Conservation (phyloP, 179 eudicot species). For the Dionaea muscipula region DNA sequence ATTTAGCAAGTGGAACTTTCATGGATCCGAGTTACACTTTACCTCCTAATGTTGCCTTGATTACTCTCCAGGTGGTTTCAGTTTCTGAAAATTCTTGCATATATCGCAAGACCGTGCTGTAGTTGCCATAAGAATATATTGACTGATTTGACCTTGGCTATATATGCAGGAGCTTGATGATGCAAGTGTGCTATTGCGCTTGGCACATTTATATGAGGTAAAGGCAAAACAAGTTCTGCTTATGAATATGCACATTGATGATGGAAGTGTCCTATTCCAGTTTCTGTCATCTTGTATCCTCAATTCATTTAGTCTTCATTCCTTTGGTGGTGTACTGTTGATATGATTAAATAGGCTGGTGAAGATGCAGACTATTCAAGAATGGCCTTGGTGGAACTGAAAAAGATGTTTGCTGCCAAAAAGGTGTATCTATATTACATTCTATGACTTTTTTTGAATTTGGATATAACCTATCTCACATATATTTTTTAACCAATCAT, state of each 20-base stretch:
- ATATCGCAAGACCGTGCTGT: background rate
- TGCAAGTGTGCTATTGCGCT: conserved; percentile 59
- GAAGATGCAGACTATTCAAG: conserved; percentile 59
- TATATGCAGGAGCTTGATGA: conserved; percentile 70
- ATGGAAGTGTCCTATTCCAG: too few species aligned
- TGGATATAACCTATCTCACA: too few species aligned
- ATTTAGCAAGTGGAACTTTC: conserved; percentile 27
- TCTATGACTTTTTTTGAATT: too few species aligned
- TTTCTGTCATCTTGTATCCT: too few species aligned
- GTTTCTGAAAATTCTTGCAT: background rate
- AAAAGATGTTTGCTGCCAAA: conserved; percentile 58
- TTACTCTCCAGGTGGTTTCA: conserved; percentile 60
- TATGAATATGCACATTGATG: too few species aligned
- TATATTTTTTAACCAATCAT: too few species aligned
- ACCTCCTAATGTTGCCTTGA: conserved; percentile 72
- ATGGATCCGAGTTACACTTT: conserved; percentile 66
- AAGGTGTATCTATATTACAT: too few species aligned
- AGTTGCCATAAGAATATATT: background rate
- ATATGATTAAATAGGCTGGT: conserved; percentile 41
- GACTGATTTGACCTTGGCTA: conserved; percentile 8
- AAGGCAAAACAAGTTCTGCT: background rate
- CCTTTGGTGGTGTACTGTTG: conserved; percentile 11
- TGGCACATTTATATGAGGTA: conserved; percentile 91
- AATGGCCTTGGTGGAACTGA: conserved; percentile 58
- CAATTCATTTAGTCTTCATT: background rate